Base-by-base conservation (phyloP, 1,284 basidiomycete species). In the Anthracocystis panici-leucophaei region DNA sequence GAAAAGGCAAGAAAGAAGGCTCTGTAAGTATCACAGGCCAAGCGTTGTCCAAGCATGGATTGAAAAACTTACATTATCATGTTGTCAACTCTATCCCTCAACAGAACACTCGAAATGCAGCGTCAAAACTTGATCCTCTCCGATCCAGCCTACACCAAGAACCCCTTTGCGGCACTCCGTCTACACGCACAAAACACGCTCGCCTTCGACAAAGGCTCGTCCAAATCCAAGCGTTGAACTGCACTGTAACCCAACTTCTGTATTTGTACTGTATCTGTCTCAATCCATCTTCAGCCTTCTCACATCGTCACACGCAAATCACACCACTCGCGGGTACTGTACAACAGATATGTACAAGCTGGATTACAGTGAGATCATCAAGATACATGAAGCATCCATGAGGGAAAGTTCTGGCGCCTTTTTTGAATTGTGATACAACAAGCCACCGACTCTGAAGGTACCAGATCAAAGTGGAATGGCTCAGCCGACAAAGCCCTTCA, bases 151-250 rank as follows among this genome's bases (percentile, higher is more conserved):
- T 80, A 76, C 58, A 64, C 70, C 38, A 64, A 62, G 33, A 75
- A 74, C 42, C 82, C 82, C 9, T 83, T 83, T 44, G 81, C 77
- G 8, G 82, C 82, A 12, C 77, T 83, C 2, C 75, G 82, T 18
- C 68, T 76, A 1, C 82, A 83, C 42, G 79, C 78, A 9, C 78
- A 81, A 27, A 80, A 83, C 42, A 77, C 81, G 7, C 73, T 83
- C 42, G 71, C 74, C 20, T 76, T 78, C 52, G 65, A 71, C 51
- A 67, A 67, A 33, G 59, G 63, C 33, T 45, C 44, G 25, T 27
- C 59, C 16, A 68, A 52, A 21, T 41, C 52, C 21, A 65, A 48
- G 21, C 55, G 41, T 27, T 74, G 46, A 66, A 49, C 49, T 10
- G 44, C 51, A 16, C 38, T 8, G 51, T 18, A 14, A 18, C 14